Evolutionary conservation across 176 grass and related monocot species (phyloP), one percentile per base, ranked within the genome.

Genomic region (Musa itinerans): DNA sequence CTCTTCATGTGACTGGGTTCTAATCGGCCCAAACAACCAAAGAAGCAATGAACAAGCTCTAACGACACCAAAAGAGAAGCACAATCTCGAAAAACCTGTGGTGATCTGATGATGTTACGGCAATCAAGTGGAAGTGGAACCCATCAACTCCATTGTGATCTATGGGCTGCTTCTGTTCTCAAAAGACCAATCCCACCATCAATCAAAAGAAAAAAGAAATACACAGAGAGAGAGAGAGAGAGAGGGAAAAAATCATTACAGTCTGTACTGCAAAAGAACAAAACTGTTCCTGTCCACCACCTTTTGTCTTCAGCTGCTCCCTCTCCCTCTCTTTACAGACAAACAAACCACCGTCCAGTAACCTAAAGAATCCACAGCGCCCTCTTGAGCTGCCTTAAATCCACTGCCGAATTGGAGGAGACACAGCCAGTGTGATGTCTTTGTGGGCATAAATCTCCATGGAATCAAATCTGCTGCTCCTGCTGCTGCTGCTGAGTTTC

Each of bases 201-300:
- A 69, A 49, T 7, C 21, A 53, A 72, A 43, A 54, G 68, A 61
- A 3, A 0, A 3, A 61, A 61, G 1, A 59, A 21, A 7, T 0
- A 52, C 17, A 53, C 19, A 71, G 65, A 70, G 77, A 71, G 20
- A 59, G 13, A 76, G 23, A 55, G 6, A 55, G 2, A n/a, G 62
- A 72, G 53, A 7, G n/a, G 22, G 13, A 22, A 50, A 74, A 79
- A 84, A 74, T 78, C 68, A 84, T 85, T 71, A 85, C 61, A 76
- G 78, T 76, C 6, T 21, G 83, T 71, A 77, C 65, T 80, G 69
- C 76, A 78, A 80, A 85, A 62, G 68, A 72, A 85, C 75, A 68
- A 78, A 73, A 53, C 73, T 68, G 83, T 79, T 73, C 83, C 58
- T 76, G 78, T 78, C 63, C 83, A 80, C 78, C 61, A 80, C 78